Evolutionary conservation across 768 basidiomycete genomes (phyloP).

Genomic region (Suillus ampliporus): DNA sequence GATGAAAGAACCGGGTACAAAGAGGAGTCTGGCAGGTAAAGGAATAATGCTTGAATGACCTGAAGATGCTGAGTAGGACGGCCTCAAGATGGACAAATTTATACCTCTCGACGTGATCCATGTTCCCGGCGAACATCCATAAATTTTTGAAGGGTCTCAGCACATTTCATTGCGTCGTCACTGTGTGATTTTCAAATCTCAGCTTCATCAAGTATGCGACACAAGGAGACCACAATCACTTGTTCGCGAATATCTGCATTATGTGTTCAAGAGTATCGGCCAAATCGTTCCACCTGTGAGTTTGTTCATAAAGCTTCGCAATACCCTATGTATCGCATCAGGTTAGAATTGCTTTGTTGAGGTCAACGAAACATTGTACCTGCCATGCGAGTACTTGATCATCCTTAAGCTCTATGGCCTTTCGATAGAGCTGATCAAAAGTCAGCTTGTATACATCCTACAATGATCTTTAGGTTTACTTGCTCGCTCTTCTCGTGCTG

Average conservation of each 20-base stretch:
- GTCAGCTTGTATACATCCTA: constrained; percentile 22
- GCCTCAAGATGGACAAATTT: constrained; percentile 12
- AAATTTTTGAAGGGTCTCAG: constrained; percentile 80
- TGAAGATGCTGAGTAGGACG: constrained; percentile 34
- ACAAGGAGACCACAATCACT: constrained; percentile 48
- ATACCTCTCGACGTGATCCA: constrained; percentile 66
- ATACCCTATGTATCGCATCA: constrained; percentile 58
- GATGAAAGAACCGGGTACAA: constrained; percentile 63
- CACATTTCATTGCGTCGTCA: constrained; percentile 77
- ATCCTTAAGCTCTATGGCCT: constrained; percentile 73
- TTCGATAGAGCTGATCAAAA: constrained; percentile 67
- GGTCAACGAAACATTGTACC: constrained; percentile 46
- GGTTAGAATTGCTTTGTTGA: constrained; percentile 23
- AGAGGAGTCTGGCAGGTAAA: constrained; percentile 77
- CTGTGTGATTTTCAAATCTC: constrained; percentile 43
- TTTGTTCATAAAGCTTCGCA: constrained; percentile 71
- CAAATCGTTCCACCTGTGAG: constrained; percentile 61
- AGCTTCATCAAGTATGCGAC: not conserved
- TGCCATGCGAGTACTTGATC: constrained; percentile 84
- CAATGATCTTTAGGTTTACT: constrained; percentile 55
- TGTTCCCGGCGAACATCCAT: constrained; percentile 64
- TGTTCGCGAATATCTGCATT: constrained; percentile 60
- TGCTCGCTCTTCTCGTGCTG: constrained; percentile 80
- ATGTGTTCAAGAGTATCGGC: constrained; percentile 58
- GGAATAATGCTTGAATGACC: constrained; percentile 69